Evolutionary conservation across 1,139 yeast species (phyloP), one percentile per base, ranked within the genome.

Genomic region (Candida neerlandica): DNA sequence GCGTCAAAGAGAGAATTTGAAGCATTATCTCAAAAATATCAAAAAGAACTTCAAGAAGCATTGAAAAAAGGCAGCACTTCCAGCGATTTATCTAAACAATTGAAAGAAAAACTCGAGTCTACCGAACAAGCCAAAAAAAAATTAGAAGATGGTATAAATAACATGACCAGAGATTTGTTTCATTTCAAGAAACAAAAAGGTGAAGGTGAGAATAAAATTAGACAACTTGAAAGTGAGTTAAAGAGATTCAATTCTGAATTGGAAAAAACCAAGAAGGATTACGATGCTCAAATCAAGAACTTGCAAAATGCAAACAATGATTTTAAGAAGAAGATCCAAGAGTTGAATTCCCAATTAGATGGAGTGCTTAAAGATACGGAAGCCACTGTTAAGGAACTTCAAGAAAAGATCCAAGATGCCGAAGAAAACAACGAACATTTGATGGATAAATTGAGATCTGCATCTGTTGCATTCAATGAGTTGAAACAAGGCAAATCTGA

Each of bases 121-220:
- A 57, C 67, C 1, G 76, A 73, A 51, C 64, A 57, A 32, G 82
- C 80, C 9, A 88, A 86, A 58, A 75, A 77, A 26, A 86, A 82
- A 55, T 89, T 94, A 1, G 97, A 92, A 59, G 85, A 83, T 53
- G 97, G 96, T 5, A 86, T 92, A 50, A 92, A 90, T 63, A 90
- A 90, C 58, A 89, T 92, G 96, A 87, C 86, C 51, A 75, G 94
- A 42, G 97, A 91, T 55, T 71, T 92, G 35, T 81, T 90, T 63
- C 80, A 80, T 40, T 69, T 90, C 40, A 78, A 84, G 0, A 82
- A 82, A 51, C 84, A 82, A 33, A 85, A 85, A 52, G 81, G 77
- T 2, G 79, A 78, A 0, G 59, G 77, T 1, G 86, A 82, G 45
- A 72, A 72, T 41, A 70, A 69, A 12, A 64, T 80, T 19, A 55